Evolutionary conservation across 306 rosid genomes (phyloP).

Genomic region (Malus asiatica): DNA sequence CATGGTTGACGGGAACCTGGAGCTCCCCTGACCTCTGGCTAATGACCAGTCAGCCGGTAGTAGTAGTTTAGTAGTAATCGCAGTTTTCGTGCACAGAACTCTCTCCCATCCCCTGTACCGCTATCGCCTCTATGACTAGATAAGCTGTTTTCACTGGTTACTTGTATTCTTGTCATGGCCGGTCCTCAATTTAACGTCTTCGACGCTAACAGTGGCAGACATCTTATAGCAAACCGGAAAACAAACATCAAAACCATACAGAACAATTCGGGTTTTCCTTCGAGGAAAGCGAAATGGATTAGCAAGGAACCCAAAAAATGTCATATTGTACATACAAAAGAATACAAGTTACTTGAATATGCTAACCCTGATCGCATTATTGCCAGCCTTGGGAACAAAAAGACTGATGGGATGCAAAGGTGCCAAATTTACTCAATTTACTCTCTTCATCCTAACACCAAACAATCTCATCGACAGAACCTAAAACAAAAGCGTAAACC

Average conservation of each 20-base stretch:
- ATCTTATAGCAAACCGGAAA: background rate
- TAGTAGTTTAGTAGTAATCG: background rate
- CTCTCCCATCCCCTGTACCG: background rate
- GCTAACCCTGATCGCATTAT: background rate
- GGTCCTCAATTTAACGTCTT: background rate
- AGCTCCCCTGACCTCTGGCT: background rate
- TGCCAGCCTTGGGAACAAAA: background rate
- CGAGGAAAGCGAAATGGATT: background rate
- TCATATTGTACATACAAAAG: background rate
- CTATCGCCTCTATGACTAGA: background rate
- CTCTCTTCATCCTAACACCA: constrained; percentile 28
- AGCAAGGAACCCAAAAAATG: background rate
- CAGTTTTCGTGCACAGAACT: background rate
- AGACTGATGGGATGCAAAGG: background rate
- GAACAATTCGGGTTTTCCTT: background rate
- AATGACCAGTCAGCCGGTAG: background rate
- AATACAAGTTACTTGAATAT: background rate
- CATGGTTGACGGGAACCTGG: background rate
- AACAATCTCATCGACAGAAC: background rate
- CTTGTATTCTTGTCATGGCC: background rate
- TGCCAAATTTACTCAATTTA: constrained; percentile 14
- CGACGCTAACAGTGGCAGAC: background rate
- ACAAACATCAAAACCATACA: background rate
- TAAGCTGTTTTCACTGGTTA: background rate
- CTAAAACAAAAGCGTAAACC: constrained; percentile 16